A percentile compares a stretch with the other conserved stretches of the same genome.
These are phyloP conservation scores for Penicillium glabrum DNA, from an alignment of 2,329 filamentous ascomycete species.

Conservation along the genomic window DNA sequence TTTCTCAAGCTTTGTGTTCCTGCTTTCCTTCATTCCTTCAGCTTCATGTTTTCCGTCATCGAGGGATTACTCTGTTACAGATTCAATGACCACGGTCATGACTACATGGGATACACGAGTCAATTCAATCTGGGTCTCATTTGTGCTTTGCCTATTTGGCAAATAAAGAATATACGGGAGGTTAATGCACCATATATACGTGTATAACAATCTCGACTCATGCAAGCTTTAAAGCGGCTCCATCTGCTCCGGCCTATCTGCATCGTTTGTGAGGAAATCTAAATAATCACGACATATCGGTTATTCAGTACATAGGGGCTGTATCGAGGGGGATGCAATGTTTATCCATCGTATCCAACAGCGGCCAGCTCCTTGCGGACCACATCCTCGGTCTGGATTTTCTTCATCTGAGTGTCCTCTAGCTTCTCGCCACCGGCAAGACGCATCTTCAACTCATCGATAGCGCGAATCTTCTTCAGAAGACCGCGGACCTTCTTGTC, in stretches of 20 bases:
- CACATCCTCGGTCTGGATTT: constrained; percentile 83
- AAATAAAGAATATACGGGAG: background rate
- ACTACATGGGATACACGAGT: too few species aligned
- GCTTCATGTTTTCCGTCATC: too few species aligned
- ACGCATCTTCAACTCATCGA: constrained; percentile 97
- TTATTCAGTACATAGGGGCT: background rate
- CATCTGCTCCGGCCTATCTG: background rate
- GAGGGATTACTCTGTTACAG: too few species aligned
- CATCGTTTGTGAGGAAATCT: background rate
- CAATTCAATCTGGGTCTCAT: background rate
- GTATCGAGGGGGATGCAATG: background rate
- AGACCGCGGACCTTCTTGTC: constrained; percentile 94
- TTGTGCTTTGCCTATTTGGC: background rate
- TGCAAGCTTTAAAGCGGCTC: background rate
- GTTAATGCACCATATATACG: background rate
- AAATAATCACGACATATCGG: background rate
- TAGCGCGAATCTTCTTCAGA: constrained; percentile 95
- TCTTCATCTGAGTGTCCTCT: constrained; percentile 97
- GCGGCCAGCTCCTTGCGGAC: constrained; percentile 80
- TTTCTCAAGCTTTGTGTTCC: too few species aligned
- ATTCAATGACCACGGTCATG: too few species aligned
- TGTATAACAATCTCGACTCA: background rate
- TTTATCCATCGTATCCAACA: constrained; percentile 51
- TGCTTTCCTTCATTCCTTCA: too few species aligned
- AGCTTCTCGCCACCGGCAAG: constrained; percentile 92